Base-by-base conservation (phyloP, 345 rosid genomes). In the Arabidopsis arenosa region DNA sequence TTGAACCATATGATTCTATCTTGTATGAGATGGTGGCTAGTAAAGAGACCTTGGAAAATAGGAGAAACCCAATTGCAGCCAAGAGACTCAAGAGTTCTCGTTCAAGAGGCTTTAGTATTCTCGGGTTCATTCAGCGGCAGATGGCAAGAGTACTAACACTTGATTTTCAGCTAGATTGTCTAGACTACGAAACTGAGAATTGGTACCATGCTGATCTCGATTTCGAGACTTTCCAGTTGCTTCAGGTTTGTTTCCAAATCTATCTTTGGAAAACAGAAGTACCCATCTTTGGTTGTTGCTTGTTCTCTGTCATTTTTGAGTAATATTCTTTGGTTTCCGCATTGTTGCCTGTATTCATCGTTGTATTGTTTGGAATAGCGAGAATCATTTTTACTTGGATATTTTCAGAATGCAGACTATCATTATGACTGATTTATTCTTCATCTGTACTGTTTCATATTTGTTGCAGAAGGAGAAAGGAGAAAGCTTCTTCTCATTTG, bases 121-220 rank as follows among this genome's bases (percentile, higher is more conserved):
- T 95, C 3, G 93, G 97, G 8, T 92, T 83, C 79, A 86, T 95
- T 75, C 97, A 92, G 70, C 79, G 96, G 14, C 96, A 86, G 84
- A 95, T 92, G 97, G 92, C 97, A 23, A 80, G 86, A 63, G 75
- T 86, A 15, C 86, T 92, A 6, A 70, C 63, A 45, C 99, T 92
- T 68, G 91, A 92, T 84, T 95, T 90, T 83, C 99, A 95, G 76
- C 83, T 88, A 37, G 99, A 92, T 76, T 89, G 93, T 81, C 84
- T 95, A 5, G 90, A 92, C 82, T 95, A 90, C 64, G 84, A 89
- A 18, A 81, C 83, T 66, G 82, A 85, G 74, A 95, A 90, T 68
- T 95, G 97, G 96, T 87, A 83, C 79, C 97, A 92, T 64, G 99
- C 99, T 18, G 99, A 95, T 88, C 99, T 95, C 41, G 99, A 92